phyloP scores from a whole-genome alignment of 805 yeast genomes.

The Yarrowia deformans region DNA sequence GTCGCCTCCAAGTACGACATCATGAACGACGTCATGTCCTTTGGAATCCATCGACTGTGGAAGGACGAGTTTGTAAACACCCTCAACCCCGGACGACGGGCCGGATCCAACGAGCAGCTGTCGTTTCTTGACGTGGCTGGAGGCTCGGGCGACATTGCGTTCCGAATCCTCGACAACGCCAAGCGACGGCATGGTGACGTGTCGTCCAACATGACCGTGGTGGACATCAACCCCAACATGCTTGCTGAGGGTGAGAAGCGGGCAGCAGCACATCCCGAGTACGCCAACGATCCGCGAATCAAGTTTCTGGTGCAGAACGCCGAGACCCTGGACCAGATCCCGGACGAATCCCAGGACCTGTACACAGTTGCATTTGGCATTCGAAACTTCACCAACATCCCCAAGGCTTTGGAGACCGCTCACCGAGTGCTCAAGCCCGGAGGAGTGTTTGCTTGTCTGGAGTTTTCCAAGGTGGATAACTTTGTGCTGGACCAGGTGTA shows the following conservation, averaged over 20 bases:
- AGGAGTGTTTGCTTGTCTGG: slow-evolving; percentile 95
- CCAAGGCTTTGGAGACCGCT: slow-evolving; percentile 93
- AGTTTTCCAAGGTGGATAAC: slow-evolving; percentile 90
- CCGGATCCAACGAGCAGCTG: slow-evolving; percentile 76
- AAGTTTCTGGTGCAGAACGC: slow-evolving; percentile 90
- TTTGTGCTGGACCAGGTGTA: slow-evolving; percentile 75
- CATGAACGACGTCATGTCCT: slow-evolving; percentile 98
- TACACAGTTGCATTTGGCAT: slow-evolving; percentile 98
- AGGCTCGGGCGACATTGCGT: slow-evolving; percentile 98
- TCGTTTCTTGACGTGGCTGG: slow-evolving; percentile 97
- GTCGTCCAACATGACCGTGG: slow-evolving; percentile 82
- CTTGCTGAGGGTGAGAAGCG: slow-evolving; percentile 88
- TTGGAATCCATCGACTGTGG: slow-evolving; percentile 96
- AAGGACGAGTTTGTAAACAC: slow-evolving; percentile 86
- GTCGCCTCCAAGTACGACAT: slow-evolving; percentile 94
- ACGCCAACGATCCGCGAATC: slow-evolving; percentile 74
- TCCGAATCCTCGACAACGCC: slow-evolving; percentile 93
- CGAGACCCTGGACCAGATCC: slow-evolving; percentile 81
- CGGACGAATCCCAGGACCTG: slow-evolving; percentile 87
- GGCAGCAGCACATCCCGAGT: slow-evolving; percentile 60
- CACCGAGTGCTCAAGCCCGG: slow-evolving; percentile 96
- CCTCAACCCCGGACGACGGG: slow-evolving; percentile 91
- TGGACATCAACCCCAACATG: slow-evolving; percentile 97
- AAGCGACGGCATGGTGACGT: slow-evolving; percentile 75
- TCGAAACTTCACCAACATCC: slow-evolving; percentile 93